A percentile compares a stretch with the other conserved stretches of the same genome.
Evolutionary conservation across 805 yeast species (phyloP).

Genomic region (Phaffomyces opuntiae): DNA sequence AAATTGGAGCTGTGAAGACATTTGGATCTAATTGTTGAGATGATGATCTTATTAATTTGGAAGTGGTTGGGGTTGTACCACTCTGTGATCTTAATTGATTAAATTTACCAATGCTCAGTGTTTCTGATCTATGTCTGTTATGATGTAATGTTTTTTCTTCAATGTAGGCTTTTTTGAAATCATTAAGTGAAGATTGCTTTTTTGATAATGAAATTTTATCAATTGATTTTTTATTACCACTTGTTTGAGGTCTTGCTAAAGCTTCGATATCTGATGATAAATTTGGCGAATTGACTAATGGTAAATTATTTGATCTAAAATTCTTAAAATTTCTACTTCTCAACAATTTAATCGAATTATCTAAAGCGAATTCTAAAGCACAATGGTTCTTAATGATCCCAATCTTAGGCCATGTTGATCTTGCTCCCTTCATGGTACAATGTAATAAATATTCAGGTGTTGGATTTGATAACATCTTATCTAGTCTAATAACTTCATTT

Average conservation of each 20-base stretch:
- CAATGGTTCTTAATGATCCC: conserved; percentile 85
- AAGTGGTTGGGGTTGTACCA: not conserved
- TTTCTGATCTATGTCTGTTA: conserved; percentile 22
- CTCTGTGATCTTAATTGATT: conserved; percentile 9
- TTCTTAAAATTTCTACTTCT: conserved; percentile 52
- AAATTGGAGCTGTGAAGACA: not conserved
- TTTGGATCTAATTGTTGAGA: not conserved
- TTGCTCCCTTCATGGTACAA: conserved; percentile 72
- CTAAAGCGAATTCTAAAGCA: conserved; percentile 81
- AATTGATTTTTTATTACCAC: not conserved
- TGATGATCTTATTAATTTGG: not conserved
- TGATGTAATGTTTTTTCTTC: conserved; percentile 7
- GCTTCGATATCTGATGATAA: not conserved
- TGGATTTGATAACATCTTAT: conserved; percentile 71
- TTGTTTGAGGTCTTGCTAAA: not conserved
- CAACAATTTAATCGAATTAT: conserved; percentile 63
- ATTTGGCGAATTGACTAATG: conserved; percentile 20
- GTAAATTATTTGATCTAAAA: conserved; percentile 15
- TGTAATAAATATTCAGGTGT: conserved; percentile 66
- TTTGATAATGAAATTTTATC: not conserved
- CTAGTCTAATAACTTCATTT: conserved; percentile 45
- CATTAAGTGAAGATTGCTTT: conserved; percentile 5
- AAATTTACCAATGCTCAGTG: conserved; percentile 13
- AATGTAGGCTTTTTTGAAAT: not conserved
- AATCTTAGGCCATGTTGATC: conserved; percentile 91